These are phyloP conservation scores for Schoenoplectus tabernaemontani DNA, from an alignment of 202 grass and related monocot species.

Conservation along the genomic window DNA sequence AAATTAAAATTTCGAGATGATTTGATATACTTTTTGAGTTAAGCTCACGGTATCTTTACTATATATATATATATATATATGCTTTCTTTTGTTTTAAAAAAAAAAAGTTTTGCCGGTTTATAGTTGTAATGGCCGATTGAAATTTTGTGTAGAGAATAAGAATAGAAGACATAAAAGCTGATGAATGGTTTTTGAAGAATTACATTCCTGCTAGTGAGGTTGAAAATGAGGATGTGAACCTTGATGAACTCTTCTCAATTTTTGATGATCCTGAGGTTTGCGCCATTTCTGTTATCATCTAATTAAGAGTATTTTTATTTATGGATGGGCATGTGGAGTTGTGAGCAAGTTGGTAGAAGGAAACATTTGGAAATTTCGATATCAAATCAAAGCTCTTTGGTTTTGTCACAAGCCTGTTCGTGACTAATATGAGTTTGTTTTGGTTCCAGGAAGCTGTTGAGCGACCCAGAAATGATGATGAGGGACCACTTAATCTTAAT, in stretches of 20 bases:
- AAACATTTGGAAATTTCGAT: background rate
- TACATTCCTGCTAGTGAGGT: conserved; percentile 62
- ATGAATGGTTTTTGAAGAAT: conserved; percentile 91
- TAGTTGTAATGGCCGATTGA: background rate
- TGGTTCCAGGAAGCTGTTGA: conserved; percentile 41
- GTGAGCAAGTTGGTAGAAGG: background rate
- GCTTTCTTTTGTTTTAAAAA: too few relatives aligned
- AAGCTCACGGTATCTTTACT: too few relatives aligned
- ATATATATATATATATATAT: too few relatives aligned
- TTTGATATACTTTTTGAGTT: too few relatives aligned
- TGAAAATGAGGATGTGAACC: conserved; percentile 75
- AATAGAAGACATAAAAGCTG: conserved; percentile 81
- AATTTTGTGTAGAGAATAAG: conserved; percentile 62
- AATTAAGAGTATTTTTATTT: too few relatives aligned
- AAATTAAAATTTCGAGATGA: too few relatives aligned
- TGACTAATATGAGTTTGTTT: conserved; percentile 17
- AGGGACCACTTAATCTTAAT: conserved; percentile 79
- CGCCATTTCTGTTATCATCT: background rate
- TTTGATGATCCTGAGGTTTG: conserved; percentile 78
- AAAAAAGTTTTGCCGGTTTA: too few relatives aligned
- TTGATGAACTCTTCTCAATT: conserved; percentile 77
- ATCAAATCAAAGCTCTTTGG: conserved; percentile 1
- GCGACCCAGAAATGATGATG: conserved; percentile 43
- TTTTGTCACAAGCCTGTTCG: conserved; percentile 11
- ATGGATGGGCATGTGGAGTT: too few relatives aligned